Base-by-base conservation (phyloP, 495 filamentous ascomycete species). In the Lophiostoma macrostomum region DNA sequence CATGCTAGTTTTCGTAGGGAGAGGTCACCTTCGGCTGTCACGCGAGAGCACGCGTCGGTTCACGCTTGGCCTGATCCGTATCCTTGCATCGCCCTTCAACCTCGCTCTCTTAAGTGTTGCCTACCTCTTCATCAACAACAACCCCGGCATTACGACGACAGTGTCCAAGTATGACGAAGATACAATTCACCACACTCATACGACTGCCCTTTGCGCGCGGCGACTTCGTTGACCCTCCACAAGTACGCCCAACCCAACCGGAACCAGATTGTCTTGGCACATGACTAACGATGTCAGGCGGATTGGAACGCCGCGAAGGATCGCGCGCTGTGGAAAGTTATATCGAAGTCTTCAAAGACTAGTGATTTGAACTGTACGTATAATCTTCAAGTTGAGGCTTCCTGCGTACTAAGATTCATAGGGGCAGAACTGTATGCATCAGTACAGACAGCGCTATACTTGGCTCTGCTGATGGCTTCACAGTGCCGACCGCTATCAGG, bases 141-240 rank as follows among this genome's bases (percentile, higher is more conserved):
- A 44, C 14, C 4, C 28, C 14, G 11, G 4, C 28, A 10, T 18
- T 40, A 10, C 34, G 8, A n/a, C 14, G 8, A 22, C 16, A 7
- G 14, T 1, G 28, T 18, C 5, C 2, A 18, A 31, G 38, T 11
- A 60, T 60, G 56, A 19, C 41, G 7, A 19, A 34, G 0, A 61
- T 71, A 14, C 77, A 76, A 30, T 83, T 78, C 59, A 91, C 88
- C 22, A 84, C 91, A 51, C 87, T 95, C 59, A 79, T 98, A 42
- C 81, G 91, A 10, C 76, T 96, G 12, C 93, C 93, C 8, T 95
- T 96, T 68, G 80, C 86, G 13, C 79, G 93, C 51, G 84, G 86
- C 16, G 82, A 87, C 41, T 98, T 97, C 72, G 78, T 89, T 29
- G 93, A 98, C 70, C 93, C 94, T 36, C 86, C 87, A 6, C 82